phyloP scores from a whole-genome alignment of 164 flowering plant genomes.

The Piper betle region DNA sequence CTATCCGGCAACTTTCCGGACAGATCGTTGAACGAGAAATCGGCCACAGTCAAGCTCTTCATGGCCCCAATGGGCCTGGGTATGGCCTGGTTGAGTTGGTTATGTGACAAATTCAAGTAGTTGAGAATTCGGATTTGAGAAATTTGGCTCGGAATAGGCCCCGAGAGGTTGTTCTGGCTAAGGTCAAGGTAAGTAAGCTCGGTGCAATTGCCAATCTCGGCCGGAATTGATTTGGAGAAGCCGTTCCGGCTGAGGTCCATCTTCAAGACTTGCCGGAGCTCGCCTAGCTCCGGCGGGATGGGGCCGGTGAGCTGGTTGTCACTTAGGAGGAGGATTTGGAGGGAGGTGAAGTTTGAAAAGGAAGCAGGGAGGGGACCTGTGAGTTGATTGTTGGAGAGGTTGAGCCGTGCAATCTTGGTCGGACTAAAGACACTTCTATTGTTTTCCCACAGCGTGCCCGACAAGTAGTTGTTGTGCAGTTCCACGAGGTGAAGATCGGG shows the following conservation, averaged over 20 bases:
- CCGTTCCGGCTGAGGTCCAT: conserved; percentile 61
- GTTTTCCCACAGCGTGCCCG: conserved; percentile 57
- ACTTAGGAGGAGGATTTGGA: conserved; percentile 48
- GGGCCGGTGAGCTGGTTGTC: conserved; percentile 65
- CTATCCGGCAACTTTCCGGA: conserved; percentile 71
- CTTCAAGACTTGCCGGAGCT: conserved; percentile 39
- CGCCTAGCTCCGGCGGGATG: conserved; percentile 52
- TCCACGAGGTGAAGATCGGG: conserved; percentile 61
- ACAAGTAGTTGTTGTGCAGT: conserved; percentile 59
- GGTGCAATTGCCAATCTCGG: conserved; percentile 45
- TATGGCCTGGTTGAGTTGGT: conserved; percentile 49
- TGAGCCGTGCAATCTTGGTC: conserved; percentile 35
- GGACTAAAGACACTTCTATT: conserved; percentile 22
- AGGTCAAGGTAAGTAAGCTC: conserved; percentile 64
- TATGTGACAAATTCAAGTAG: conserved; percentile 75
- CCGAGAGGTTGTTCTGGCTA: conserved; percentile 74
- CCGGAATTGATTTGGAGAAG: conserved; percentile 54
- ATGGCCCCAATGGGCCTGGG: conserved; percentile 68
- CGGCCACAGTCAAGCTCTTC: conserved; percentile 77
- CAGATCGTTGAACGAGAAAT: conserved; percentile 88
- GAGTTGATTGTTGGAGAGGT: conserved; percentile 66
- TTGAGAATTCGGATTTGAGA: conserved; percentile 52
- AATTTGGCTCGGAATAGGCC: conserved; percentile 54
- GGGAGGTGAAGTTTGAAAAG: conserved; percentile 46
- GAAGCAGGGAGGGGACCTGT: conserved; percentile 64